Evolutionary conservation across 768 basidiomycete species (phyloP).

Genomic region (Astraeus odoratus): DNA sequence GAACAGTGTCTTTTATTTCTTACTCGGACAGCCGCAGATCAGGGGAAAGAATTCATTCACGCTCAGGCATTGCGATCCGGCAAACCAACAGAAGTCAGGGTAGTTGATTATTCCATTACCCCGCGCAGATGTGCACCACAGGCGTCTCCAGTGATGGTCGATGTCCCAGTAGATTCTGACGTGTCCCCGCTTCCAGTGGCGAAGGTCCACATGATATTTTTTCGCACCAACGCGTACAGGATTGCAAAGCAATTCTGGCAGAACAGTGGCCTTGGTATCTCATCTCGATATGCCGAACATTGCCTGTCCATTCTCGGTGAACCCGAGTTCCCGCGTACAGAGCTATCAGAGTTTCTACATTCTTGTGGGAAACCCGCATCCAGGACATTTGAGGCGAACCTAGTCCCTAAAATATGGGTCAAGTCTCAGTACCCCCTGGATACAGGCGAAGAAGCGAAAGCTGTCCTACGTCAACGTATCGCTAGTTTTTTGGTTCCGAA

Average conservation of each 20-base stretch:
- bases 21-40: constrained; percentile 61
- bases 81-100: constrained; percentile 39
- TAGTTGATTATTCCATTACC: constrained; percentile 66
- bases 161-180: constrained; percentile 5
- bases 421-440: constrained; percentile 80
- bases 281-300: constrained; percentile 78
- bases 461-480: constrained; percentile 78
- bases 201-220: constrained; percentile 83
- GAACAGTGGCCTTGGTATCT: constrained; percentile 85
- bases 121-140: constrained; percentile 39
- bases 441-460: constrained; percentile 74
- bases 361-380: constrained; percentile 4
- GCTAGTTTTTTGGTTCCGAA: constrained; percentile 78
- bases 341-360: constrained; percentile 4
- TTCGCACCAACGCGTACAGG: constrained; percentile 50
- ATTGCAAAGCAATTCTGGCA: constrained; percentile 94
- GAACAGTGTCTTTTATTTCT: constrained; percentile 81
- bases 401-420: constrained; percentile 79
- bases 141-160: constrained; percentile 5
- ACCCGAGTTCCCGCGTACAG: constrained; percentile 2
- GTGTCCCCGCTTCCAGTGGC: constrained; percentile 20
- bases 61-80: constrained; percentile 38
- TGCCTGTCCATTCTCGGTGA: constrained; percentile 61
- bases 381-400: constrained; percentile 57
- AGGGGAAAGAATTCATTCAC: constrained; percentile 69